A percentile compares a stretch with the other conserved stretches of the same genome.
These are phyloP conservation scores for Heliamphora pulchella DNA, from an alignment of 179 eudicot species.

Conservation along the genomic window DNA sequence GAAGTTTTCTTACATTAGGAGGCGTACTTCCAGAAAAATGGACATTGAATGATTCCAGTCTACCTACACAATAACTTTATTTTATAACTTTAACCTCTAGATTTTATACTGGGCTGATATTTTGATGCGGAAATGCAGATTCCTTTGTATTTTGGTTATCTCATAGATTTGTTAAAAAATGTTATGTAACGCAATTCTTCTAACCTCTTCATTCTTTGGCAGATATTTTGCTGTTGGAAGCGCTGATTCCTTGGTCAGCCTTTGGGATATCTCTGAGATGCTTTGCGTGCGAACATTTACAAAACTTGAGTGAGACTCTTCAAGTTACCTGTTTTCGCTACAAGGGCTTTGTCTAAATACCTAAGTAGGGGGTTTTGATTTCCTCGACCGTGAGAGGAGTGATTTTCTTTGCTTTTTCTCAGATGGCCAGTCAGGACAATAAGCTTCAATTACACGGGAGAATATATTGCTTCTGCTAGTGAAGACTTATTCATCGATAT, in stretches of 20 bases:
- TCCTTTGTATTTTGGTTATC: no score
- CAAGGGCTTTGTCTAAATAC: not conserved
- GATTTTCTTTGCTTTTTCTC: slow-evolving; percentile 23
- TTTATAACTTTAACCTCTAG: no score
- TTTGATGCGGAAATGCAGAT: no score
- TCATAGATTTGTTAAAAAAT: not conserved
- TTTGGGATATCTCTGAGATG: slow-evolving; percentile 94
- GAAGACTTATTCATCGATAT: slow-evolving; percentile 94
- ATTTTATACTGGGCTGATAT: no score
- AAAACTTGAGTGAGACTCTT: slow-evolving; percentile 73
- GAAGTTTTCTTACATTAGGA: not conserved
- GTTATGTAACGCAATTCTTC: not conserved
- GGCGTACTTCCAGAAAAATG: no score
- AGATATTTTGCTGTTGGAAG: slow-evolving; percentile 99
- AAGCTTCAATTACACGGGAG: slow-evolving; percentile 96
- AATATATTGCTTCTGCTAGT: slow-evolving; percentile 92
- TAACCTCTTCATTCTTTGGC: slow-evolving; percentile 18
- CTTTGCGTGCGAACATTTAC: slow-evolving; percentile 86
- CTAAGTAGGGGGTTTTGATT: not conserved
- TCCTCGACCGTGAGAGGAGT: not conserved
- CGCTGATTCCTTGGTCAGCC: slow-evolving; percentile 97
- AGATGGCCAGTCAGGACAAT: slow-evolving; percentile 99
- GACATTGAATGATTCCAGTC: no score
- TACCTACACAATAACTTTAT: no score
- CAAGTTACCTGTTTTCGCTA: not conserved